Percentiles rank a stretch among this genome's conserved stretches.
These are phyloP conservation scores for Paragyromitra xinjiangensis DNA, from an alignment of 495 filamentous ascomycete species.

Conservation along the genomic window DNA sequence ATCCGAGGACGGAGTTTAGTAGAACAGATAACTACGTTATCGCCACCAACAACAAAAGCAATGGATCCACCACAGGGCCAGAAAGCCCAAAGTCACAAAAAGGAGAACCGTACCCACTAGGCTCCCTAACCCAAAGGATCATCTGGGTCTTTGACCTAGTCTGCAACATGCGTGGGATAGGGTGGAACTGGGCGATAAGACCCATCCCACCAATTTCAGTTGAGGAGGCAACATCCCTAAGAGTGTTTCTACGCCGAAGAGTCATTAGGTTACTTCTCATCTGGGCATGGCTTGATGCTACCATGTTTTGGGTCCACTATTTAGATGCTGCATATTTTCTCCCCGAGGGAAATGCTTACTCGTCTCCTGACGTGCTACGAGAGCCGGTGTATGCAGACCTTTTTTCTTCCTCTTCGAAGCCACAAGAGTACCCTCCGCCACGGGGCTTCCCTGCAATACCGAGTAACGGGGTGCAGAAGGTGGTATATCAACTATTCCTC, in stretches of 20 bases:
- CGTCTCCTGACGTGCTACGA: neutral
- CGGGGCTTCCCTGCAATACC: constrained; percentile 8
- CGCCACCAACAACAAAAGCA: neutral
- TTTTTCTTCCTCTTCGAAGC: neutral
- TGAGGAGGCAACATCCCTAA: neutral
- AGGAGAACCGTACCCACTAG: constrained; percentile 12
- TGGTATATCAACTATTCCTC: neutral
- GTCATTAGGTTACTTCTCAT: neutral
- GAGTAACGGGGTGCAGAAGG: neutral
- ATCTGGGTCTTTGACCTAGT: constrained; percentile 35
- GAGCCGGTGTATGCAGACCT: neutral
- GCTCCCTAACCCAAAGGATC: constrained; percentile 4
- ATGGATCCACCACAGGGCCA: neutral
- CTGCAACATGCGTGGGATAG: constrained; percentile 34
- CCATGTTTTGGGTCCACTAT: constrained; percentile 34
- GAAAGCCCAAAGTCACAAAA: neutral
- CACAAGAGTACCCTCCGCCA: neutral
- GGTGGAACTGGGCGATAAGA: constrained; percentile 44
- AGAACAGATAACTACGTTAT: neutral
- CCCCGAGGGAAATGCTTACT: constrained; percentile 27
- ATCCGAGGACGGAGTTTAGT: constrained; percentile 29
- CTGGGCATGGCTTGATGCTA: constrained; percentile 31
- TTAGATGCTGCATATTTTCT: constrained; percentile 42
- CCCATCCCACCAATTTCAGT: constrained; percentile 1
- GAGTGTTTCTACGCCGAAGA: constrained; percentile 7